phyloP scores from a whole-genome alignment of 768 basidiomycete genomes.

The Kwoniella sp. region DNA sequence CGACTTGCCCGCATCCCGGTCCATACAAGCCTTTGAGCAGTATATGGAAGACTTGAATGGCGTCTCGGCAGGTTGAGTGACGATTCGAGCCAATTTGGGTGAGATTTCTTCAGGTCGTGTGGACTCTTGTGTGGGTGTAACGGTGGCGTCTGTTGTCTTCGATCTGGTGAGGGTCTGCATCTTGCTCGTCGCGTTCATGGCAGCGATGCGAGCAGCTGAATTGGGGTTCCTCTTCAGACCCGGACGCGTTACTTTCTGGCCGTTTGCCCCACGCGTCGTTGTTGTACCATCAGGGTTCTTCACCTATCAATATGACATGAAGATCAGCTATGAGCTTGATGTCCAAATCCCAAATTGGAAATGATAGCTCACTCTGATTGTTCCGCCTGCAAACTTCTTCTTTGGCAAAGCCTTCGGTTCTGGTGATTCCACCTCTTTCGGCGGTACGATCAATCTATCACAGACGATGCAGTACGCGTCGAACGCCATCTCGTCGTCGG shows the following conservation, averaged over 20 bases:
- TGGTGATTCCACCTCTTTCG: slow-evolving; percentile 20
- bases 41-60: slow-evolving; percentile 43
- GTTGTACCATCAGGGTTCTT: slow-evolving; percentile 49
- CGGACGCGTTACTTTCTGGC: slow-evolving; percentile 43
- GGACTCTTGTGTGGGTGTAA: slow-evolving; percentile 2
- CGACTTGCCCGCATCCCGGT: slow-evolving; percentile 36
- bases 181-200: slow-evolving; percentile 29
- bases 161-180: slow-evolving; percentile 38
- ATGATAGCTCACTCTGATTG: slow-evolving; percentile 39
- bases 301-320: slow-evolving; percentile 20
- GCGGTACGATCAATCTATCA: slow-evolving; percentile 39
- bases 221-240: slow-evolving; percentile 35
- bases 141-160: slow-evolving; percentile 30
- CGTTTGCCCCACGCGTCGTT: slow-evolving; percentile 45
- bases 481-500: slow-evolving; percentile 39
- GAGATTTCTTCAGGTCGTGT: not conserved
- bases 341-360: not conserved
- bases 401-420: slow-evolving; percentile 14
- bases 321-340: not conserved
- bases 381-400: slow-evolving; percentile 34
- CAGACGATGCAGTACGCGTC: slow-evolving; percentile 49
- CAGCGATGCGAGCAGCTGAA: slow-evolving; percentile 43
- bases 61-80: slow-evolving; percentile 5
- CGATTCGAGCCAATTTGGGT: not conserved
- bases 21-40: slow-evolving; percentile 43